These are phyloP conservation scores for Plasmodium ovale DNA, from an alignment of 169 alveolate genomes.

Conservation along the genomic window DNA sequence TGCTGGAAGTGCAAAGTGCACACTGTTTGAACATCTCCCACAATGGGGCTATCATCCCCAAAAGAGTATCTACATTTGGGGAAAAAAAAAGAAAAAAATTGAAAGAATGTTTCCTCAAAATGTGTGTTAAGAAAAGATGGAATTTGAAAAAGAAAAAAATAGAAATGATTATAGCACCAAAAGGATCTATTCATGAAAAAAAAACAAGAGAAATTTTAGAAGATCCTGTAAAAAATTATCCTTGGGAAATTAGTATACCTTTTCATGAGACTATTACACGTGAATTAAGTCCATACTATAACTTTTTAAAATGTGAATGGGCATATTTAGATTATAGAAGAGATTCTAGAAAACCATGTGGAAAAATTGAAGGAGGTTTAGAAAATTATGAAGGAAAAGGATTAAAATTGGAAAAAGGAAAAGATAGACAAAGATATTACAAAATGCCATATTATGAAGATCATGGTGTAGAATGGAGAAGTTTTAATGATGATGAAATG, in stretches of 20 bases:
- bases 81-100: background rate
- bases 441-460: slow-evolving; percentile 81
- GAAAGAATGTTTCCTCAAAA: background rate
- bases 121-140: background rate
- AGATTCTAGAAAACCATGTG: slow-evolving; percentile 84
- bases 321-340: slow-evolving; percentile 82
- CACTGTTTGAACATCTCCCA: too few relatives aligned
- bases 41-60: too few relatives aligned
- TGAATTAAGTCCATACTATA: slow-evolving; percentile 76
- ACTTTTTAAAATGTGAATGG: slow-evolving; percentile 84
- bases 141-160: background rate
- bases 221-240: slow-evolving; percentile 42
- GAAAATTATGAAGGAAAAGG: slow-evolving; percentile 87
- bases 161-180: slow-evolving; percentile 67
- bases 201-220: slow-evolving; percentile 36
- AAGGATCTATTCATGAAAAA: slow-evolving; percentile 75
- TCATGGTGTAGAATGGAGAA: slow-evolving; percentile 84
- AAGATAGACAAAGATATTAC: slow-evolving; percentile 83
- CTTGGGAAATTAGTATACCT: slow-evolving; percentile 84
- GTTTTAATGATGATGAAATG: slow-evolving; percentile 76
- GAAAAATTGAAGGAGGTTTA: slow-evolving; percentile 85
- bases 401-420: slow-evolving; percentile 79
- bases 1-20: too few relatives aligned
- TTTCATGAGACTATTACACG: slow-evolving; percentile 78
- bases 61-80: too few relatives aligned